Evolutionary conservation across 805 yeast genomes (phyloP), one percentile per base, ranked within the genome.

Genomic region (Sugiyamaella valdiviana): DNA sequence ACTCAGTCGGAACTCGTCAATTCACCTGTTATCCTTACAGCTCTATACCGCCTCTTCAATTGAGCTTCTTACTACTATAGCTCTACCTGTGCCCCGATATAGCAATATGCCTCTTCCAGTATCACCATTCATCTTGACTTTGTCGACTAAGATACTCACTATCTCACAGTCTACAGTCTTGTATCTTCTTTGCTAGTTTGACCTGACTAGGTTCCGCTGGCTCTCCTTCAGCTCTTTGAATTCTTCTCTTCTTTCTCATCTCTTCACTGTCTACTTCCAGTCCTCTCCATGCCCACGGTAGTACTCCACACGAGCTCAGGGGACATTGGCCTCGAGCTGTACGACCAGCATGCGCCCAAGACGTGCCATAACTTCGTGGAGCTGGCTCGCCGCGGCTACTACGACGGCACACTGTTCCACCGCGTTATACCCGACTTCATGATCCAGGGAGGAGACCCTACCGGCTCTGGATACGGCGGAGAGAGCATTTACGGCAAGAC

Each of bases 321-420:
- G 14, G 32, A 52, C 7, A 51, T 61, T 23, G 46, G 56, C 14
- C 38, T 61, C 39, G 65, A 61, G 50, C 52, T 61, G 12, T 61
- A 61, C 48, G 45, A 44, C 15, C 41, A 51, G 3, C 65, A 61
- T 44, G 64, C 65, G 7, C 64, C 64, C 6, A 51, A 50, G 47
- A 61, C 62, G 29, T 35, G 58, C 35, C 21, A 41, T 32, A 48
- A 36, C 44, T 57, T 57, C 42, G 23, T 29, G 7, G 46, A 57
- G 45, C 53, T 57, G 51, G 59, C 58, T 3, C 43, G 55, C 29
- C 24, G 57, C 22, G 65, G 65, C 16, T 61, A 62, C 49, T 62
- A 62, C 44, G 83, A 85, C 63, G 85, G 85, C 12, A 82, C 90
- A n/a, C 65, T 73, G 17, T 87, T 88, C 72, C 96, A 89, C 66